Evolutionary conservation across 2,329 filamentous ascomycete species (phyloP).

Genomic region (Sclerotinia minor): DNA sequence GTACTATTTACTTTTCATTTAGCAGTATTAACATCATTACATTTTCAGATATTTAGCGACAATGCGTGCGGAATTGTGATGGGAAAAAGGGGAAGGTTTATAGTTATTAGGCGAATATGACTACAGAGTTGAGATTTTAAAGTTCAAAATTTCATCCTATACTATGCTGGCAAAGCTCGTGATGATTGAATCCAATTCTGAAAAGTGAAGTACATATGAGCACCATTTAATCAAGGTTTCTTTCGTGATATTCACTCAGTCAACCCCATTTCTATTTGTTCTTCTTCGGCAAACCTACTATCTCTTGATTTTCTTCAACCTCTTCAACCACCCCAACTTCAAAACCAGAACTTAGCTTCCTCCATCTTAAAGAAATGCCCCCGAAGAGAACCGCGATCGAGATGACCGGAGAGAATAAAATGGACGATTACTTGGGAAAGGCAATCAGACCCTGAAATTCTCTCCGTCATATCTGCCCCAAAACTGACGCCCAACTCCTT

Average conservation of each 20-base stretch:
- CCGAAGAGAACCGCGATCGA: neutral
- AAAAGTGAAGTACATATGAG: no score
- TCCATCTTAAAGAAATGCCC: no score
- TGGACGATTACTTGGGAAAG: no score
- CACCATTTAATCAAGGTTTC: neutral
- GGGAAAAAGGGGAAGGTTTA: neutral
- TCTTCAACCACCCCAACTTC: neutral
- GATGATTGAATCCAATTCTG: neutral
- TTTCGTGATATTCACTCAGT: neutral
- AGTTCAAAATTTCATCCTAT: no score
- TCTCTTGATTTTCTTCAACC: neutral
- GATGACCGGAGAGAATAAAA: neutral
- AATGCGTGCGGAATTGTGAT: neutral
- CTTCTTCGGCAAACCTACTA: neutral
- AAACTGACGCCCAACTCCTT: neutral
- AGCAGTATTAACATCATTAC: neutral
- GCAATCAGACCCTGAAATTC: neutral
- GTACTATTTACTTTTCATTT: neutral
- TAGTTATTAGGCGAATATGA: neutral
- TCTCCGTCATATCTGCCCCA: fast-evolving
- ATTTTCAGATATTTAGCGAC: neutral
- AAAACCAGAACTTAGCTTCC: neutral
- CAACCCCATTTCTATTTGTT: neutral
- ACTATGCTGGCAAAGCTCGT: neutral
- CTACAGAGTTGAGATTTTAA: neutral